A percentile compares a stretch with the other conserved stretches of the same genome.
These are phyloP conservation scores for Elaeagnus macrophylla DNA, from an alignment of 306 rosid genomes.

Conservation along the genomic window DNA sequence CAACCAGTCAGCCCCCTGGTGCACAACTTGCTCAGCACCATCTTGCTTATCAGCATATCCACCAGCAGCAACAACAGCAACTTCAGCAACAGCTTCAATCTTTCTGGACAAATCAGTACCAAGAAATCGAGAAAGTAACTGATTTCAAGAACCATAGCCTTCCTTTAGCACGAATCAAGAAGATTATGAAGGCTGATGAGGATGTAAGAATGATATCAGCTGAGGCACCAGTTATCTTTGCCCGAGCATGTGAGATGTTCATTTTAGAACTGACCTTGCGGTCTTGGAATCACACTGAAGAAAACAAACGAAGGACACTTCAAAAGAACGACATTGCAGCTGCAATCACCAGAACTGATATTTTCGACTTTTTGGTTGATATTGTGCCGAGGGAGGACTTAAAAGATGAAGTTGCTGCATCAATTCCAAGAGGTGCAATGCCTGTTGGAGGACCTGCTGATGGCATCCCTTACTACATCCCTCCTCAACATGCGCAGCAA, in stretches of 20 bases:
- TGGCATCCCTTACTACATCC: conserved; percentile 36
- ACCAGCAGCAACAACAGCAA: conserved; percentile 43
- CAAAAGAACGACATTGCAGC: conserved; percentile 70
- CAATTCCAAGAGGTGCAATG: conserved; percentile 54
- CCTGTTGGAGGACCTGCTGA: conserved; percentile 42
- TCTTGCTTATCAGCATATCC: conserved; percentile 50
- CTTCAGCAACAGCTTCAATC: conserved; percentile 52
- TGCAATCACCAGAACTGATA: conserved; percentile 61
- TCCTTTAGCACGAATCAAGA: conserved; percentile 67
- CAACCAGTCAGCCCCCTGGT: conserved; percentile 40
- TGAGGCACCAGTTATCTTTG: conserved; percentile 62
- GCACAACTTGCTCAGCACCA: conserved; percentile 55
- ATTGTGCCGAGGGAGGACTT: conserved; percentile 62
- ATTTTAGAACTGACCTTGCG: conserved; percentile 60
- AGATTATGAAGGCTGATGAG: conserved; percentile 73
- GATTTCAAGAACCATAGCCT: conserved; percentile 78
- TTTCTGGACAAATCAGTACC: conserved; percentile 49
- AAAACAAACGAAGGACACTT: conserved; percentile 62
- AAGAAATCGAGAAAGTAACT: conserved; percentile 47
- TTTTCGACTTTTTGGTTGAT: conserved; percentile 62
- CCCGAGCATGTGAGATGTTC: conserved; percentile 72
- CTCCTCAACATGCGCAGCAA: conserved; percentile 37
- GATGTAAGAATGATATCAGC: conserved; percentile 72
- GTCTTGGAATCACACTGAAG: conserved; percentile 68
- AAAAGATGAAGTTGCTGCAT: conserved; percentile 61